Conservation (phyloP, 768 basidiomycete species). For the Leccinum uliginosum region DNA sequence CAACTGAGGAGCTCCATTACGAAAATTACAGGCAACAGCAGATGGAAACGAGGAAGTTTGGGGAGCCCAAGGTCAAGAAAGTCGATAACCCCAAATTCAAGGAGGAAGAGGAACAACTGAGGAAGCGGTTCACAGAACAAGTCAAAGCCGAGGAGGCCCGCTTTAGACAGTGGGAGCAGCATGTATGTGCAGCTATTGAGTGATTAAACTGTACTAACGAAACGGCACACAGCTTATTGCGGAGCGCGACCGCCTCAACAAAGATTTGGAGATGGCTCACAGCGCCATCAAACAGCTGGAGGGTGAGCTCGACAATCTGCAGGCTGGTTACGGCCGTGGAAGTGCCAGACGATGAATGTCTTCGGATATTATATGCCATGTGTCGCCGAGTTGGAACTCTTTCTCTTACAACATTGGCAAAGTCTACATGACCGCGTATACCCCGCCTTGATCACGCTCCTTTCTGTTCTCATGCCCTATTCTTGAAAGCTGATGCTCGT, state of each 20-base stretch:
- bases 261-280: constrained; percentile 92
- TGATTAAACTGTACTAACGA: constrained; percentile 13
- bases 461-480: constrained; percentile 11
- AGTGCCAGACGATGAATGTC: constrained; percentile 28
- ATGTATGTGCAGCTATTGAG: constrained; percentile 49
- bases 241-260: constrained; percentile 98
- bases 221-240: constrained; percentile 76
- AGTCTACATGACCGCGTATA: constrained; percentile 20
- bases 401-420: constrained; percentile 4
- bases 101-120: constrained; percentile 95
- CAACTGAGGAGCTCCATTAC: constrained; percentile 94
- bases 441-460: constrained; percentile 19
- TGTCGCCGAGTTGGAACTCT: constrained; percentile 4
- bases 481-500: constrained; percentile 6
- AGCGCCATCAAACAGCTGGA: constrained; percentile 89
- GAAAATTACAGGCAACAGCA: constrained; percentile 97
- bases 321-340: constrained; percentile 79
- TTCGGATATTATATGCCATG: not conserved
- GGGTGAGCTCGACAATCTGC: constrained; percentile 84
- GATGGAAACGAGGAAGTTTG: constrained; percentile 99
- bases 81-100: constrained; percentile 99
- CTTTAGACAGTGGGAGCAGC: constrained; percentile 99
- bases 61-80: constrained; percentile 98
- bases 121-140: constrained; percentile 99
- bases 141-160: constrained; percentile 97